Percentiles rank a stretch among this genome's conserved stretches.
Evolutionary conservation across 2,329 filamentous ascomycete genomes (phyloP).

Genomic region (Leptographium lundbergii): DNA sequence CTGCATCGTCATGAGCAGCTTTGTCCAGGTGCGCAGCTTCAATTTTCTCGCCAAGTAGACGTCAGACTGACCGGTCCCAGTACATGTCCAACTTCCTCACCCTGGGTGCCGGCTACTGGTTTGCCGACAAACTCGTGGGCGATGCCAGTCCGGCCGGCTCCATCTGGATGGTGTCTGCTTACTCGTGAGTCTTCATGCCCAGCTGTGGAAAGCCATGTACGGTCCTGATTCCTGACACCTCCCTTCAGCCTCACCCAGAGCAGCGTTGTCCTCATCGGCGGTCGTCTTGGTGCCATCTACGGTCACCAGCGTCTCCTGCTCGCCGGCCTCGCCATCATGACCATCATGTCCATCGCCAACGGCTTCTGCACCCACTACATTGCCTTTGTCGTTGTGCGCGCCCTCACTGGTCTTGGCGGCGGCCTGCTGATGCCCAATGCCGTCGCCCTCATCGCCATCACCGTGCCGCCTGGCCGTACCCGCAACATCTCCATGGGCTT

Average conservation of each 20-base stretch:
- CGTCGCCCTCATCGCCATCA: constrained; percentile 34
- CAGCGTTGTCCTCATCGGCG: constrained; percentile 38
- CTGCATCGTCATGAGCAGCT: neutral
- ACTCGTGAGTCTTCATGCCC: constrained; percentile 16
- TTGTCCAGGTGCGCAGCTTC: neutral
- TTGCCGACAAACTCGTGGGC: constrained; percentile 17
- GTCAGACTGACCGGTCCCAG: constrained; percentile 6
- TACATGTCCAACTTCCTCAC: constrained; percentile 20
- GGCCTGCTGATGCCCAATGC: constrained; percentile 39
- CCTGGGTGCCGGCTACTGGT: constrained; percentile 16
- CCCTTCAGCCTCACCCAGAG: constrained; percentile 31
- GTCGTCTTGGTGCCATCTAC: constrained; percentile 38
- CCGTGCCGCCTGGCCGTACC: constrained; percentile 30
- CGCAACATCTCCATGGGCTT: constrained; percentile 32
- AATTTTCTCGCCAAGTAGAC: neutral
- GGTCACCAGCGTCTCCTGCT: constrained; percentile 37
- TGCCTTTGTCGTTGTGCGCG: constrained; percentile 29
- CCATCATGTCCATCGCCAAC: constrained; percentile 28
- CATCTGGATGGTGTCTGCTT: constrained; percentile 27
- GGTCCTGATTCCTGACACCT: neutral
- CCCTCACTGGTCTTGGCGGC: constrained; percentile 36
- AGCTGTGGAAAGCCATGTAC: too few species aligned
- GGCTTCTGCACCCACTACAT: constrained; percentile 30
- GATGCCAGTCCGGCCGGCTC: constrained; percentile 19
- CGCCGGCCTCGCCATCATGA: constrained; percentile 27